Percentiles rank a stretch among this genome's conserved stretches.
These are phyloP conservation scores for Xerocomus nothofagi DNA, from an alignment of 1,284 basidiomycete genomes.

Conservation along the genomic window DNA sequence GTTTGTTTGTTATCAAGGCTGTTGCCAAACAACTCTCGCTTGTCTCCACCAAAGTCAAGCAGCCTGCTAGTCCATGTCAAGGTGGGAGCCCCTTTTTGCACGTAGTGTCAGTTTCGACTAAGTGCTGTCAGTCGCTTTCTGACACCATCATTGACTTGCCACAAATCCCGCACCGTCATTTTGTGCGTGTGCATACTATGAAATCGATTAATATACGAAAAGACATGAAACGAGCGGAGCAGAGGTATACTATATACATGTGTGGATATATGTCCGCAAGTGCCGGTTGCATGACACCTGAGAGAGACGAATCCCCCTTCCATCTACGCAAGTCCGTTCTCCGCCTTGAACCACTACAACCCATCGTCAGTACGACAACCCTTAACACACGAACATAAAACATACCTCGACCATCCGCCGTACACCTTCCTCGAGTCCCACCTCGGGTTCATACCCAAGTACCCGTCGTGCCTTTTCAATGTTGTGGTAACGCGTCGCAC, in stretches of 20 bases:
- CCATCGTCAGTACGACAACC: conserved; percentile 7
- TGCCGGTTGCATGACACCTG: neutral
- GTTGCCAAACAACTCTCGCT: too few relatives aligned
- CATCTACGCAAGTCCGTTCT: conserved; percentile 29
- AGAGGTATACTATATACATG: conserved; percentile 8
- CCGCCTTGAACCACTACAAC: conserved; percentile 31
- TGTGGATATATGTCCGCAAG: neutral
- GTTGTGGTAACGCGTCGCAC: conserved; percentile 84
- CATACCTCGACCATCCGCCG: conserved; percentile 70
- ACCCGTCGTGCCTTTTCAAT: conserved; percentile 93
- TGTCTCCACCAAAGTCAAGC: too few relatives aligned
- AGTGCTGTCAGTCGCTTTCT: too few relatives aligned
- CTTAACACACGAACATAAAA: neutral
- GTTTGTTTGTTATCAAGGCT: too few relatives aligned
- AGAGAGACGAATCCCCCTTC: neutral
- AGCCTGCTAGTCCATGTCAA: too few relatives aligned
- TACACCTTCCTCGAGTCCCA: conserved; percentile 89
- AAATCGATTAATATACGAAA: conserved; percentile 4
- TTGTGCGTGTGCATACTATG: neutral
- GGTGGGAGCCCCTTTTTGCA: too few relatives aligned
- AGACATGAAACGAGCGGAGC: neutral
- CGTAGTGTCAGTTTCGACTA: too few relatives aligned
- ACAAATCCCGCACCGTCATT: too few relatives aligned
- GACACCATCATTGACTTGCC: too few relatives aligned
- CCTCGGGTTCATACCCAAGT: conserved; percentile 90